These are phyloP conservation scores for Phaeosphaeriaceae sp. DNA, from an alignment of 2,329 filamentous ascomycete species.

Conservation along the genomic window DNA sequence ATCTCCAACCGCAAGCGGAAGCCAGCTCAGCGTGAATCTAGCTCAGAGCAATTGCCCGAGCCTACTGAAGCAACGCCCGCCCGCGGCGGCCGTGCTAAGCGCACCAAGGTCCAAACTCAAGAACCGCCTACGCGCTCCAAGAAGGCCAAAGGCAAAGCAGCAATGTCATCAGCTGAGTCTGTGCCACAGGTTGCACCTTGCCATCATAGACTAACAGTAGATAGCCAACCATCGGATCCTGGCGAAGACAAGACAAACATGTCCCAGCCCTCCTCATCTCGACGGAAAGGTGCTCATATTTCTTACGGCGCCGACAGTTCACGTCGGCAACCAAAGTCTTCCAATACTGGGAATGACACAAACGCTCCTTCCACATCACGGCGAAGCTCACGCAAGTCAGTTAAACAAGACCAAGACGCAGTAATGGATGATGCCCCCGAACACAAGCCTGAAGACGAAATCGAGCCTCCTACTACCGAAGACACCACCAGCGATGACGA, in stretches of 20 bases:
- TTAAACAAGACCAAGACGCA: constrained; percentile 66
- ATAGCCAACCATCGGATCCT: constrained; percentile 68
- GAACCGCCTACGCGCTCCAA: constrained; percentile 57
- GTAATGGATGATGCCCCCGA: constrained; percentile 73
- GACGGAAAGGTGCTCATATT: constrained; percentile 78
- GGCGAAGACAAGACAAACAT: constrained; percentile 66
- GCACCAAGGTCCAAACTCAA: constrained; percentile 69
- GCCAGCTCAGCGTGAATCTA: constrained; percentile 56
- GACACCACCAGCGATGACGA: constrained; percentile 60
- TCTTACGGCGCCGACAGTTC: constrained; percentile 55
- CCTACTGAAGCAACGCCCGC: constrained; percentile 30
- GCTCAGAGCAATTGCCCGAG: constrained; percentile 56
- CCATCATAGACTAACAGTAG: constrained; percentile 27
- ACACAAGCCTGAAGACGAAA: constrained; percentile 62
- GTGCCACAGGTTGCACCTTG: constrained; percentile 29
- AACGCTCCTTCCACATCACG: constrained; percentile 41
- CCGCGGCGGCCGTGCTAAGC: constrained; percentile 53
- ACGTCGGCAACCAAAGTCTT: constrained; percentile 18
- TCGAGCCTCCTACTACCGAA: constrained; percentile 34
- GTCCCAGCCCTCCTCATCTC: constrained; percentile 69
- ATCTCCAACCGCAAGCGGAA: constrained; percentile 77
- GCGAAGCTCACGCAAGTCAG: constrained; percentile 40
- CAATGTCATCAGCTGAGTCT: constrained; percentile 77
- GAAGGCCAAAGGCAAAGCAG: constrained; percentile 66
- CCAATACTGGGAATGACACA: constrained; percentile 31